A percentile compares a stretch with the other conserved stretches of the same genome.
Conservation (phyloP, 495 filamentous ascomycete genomes). For the Parathielavia hyrcaniae region DNA sequence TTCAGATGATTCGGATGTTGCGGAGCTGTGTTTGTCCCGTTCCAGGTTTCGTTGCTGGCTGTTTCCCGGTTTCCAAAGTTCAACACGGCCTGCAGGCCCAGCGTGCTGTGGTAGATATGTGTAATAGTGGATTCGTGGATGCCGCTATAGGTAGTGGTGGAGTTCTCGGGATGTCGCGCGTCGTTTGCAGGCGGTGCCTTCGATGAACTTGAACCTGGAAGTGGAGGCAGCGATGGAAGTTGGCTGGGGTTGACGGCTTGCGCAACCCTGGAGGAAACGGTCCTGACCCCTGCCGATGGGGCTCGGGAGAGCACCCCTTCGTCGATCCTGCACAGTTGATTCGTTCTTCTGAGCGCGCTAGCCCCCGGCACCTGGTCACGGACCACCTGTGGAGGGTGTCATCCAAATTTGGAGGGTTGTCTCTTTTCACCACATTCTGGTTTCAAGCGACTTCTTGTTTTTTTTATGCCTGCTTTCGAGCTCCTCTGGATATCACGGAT, state of each 20-base stretch:
- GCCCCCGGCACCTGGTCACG: constrained; percentile 21
- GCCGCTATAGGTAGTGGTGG: neutral
- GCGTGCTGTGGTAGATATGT: no score
- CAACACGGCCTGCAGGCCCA: neutral
- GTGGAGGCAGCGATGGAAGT: neutral
- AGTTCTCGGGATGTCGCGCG: neutral
- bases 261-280: neutral
- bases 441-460: neutral
- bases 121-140: neutral
- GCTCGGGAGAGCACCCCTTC: neutral
- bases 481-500: neutral
- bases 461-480: neutral
- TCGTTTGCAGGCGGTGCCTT: constrained; percentile 2
- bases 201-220: no score
- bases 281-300: neutral
- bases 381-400: constrained; percentile 16
- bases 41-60: neutral
- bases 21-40: neutral
- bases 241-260: neutral
- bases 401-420: constrained; percentile 6
- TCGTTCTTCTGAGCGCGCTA: constrained; percentile 1
- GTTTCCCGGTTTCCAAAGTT: neutral
- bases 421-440: neutral
- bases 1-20: constrained; percentile 18
- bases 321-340: constrained; percentile 12